Conservation (phyloP, 768 basidiomycete genomes). For the Pleurotus citrinopileatus region DNA sequence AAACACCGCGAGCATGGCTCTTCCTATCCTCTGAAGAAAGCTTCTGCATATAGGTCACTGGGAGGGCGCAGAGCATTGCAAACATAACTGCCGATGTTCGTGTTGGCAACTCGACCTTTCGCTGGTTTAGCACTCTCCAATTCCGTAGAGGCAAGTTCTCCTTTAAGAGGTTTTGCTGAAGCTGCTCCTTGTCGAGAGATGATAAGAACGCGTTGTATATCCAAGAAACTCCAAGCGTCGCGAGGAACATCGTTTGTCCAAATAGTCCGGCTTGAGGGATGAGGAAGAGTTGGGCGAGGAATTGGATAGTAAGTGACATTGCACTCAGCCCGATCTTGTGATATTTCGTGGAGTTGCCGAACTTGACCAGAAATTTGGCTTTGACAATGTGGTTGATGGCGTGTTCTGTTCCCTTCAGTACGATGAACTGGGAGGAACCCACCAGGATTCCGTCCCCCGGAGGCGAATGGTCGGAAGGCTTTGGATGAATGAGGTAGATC, state of each 20-base stretch:
- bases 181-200: slow-evolving; percentile 11
- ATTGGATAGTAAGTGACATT: slow-evolving; percentile 26
- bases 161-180: slow-evolving; percentile 4
- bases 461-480: slow-evolving; percentile 17
- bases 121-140: background rate
- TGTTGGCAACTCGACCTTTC: slow-evolving; percentile 8
- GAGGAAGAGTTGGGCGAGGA: slow-evolving; percentile 30
- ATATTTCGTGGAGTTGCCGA: slow-evolving; percentile 16
- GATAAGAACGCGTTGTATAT: slow-evolving; percentile 25
- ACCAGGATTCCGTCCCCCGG: slow-evolving; percentile 27
- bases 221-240: slow-evolving; percentile 27
- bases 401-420: slow-evolving; percentile 21
- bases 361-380: slow-evolving; percentile 21
- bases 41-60: background rate
- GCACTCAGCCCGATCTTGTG: slow-evolving; percentile 22
- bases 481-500: slow-evolving; percentile 17
- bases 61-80: slow-evolving; percentile 1
- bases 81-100: slow-evolving; percentile 9
- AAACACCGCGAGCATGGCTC: background rate
- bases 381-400: slow-evolving; percentile 24
- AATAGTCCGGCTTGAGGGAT: slow-evolving; percentile 30
- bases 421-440: slow-evolving; percentile 17
- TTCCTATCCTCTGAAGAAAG: background rate
- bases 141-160: background rate
- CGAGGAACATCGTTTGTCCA: slow-evolving; percentile 29